phyloP scores from a whole-genome alignment of 78 protist species.

The Dictyostelium capitatum region DNA sequence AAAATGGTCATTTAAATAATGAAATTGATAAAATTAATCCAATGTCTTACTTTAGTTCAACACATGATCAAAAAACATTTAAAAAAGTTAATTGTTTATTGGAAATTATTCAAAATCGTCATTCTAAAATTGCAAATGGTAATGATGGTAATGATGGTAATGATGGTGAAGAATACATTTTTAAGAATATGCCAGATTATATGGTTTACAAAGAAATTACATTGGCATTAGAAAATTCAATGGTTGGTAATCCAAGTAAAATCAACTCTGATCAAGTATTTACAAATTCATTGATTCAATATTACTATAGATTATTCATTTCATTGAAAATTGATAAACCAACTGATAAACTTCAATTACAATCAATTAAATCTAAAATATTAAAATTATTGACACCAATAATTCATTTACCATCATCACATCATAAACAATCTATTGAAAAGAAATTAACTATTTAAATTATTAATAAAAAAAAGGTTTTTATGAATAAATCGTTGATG shows the following conservation, averaged over 20 bases:
- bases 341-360: neutral
- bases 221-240: neutral
- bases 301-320: neutral
- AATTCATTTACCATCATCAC: neutral
- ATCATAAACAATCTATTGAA: neutral
- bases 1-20: neutral
- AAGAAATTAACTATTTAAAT: neutral
- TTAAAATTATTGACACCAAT: slow-evolving; percentile 5
- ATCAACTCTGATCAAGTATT: neutral
- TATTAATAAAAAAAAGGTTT: neutral
- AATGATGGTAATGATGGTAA: neutral
- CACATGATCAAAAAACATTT: slow-evolving; percentile 1
- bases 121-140: neutral
- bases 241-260: neutral
- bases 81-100: neutral
- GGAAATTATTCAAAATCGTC: neutral
- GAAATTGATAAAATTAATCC: neutral
- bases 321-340: neutral
- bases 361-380: neutral
- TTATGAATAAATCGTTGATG: neutral
- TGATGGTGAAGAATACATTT: neutral
- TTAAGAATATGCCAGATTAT: neutral
- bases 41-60: neutral
- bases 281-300: neutral
- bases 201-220: neutral